These are phyloP conservation scores for Wickerhamiella musiphila DNA, from an alignment of 805 yeast genomes.

Conservation along the genomic window DNA sequence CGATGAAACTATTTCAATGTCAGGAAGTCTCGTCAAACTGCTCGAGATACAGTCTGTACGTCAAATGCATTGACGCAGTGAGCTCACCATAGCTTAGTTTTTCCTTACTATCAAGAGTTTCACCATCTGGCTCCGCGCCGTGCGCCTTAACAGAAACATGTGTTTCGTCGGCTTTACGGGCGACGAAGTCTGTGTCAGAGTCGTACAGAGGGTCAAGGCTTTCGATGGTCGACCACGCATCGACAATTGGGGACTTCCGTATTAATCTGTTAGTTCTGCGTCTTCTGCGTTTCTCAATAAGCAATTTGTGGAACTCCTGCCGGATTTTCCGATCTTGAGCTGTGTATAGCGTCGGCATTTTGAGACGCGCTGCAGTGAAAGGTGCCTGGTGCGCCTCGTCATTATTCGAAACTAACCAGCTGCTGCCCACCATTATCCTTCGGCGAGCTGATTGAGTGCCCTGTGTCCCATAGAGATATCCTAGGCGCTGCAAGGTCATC, in stretches of 20 bases:
- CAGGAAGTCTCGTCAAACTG: no score
- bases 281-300: slow-evolving; percentile 12
- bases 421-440: no score
- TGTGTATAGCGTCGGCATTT: slow-evolving; percentile 9
- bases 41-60: no score
- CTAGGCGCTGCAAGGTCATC: slow-evolving; percentile 24
- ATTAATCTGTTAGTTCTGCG: slow-evolving; percentile 12
- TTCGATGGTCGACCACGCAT: slow-evolving; percentile 17
- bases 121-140: slow-evolving; percentile 8
- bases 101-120: no score
- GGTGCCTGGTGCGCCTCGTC: slow-evolving; percentile 4
- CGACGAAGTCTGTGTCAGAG: slow-evolving; percentile 19
- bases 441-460: neutral
- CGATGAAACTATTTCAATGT: no score
- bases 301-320: slow-evolving; percentile 10
- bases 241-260: slow-evolving; percentile 15
- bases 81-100: slow-evolving; percentile 13
- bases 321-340: slow-evolving; percentile 8
- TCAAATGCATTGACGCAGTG: no score
- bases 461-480: slow-evolving; percentile 23
- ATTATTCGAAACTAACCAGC: neutral
- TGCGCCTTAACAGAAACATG: slow-evolving; percentile 2
- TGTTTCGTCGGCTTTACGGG: slow-evolving; percentile 3
- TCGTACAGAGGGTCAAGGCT: slow-evolving; percentile 21
- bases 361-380: no score